Percentiles rank a stretch among this genome's conserved stretches.
Evolutionary conservation across 2,329 filamentous ascomycete species (phyloP).

Genomic region (Scleromitrula shiraiana): DNA sequence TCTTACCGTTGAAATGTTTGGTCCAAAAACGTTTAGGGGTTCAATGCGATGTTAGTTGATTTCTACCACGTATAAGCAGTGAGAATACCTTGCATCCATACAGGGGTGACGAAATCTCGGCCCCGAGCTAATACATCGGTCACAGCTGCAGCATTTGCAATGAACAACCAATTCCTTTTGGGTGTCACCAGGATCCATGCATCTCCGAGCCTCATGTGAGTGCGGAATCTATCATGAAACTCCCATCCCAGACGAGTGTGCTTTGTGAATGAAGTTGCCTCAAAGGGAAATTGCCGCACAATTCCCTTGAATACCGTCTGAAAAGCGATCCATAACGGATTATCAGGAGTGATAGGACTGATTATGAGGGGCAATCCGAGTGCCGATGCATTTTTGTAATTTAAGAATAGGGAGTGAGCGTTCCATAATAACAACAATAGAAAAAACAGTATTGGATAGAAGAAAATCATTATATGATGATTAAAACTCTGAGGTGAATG

Average conservation of each 20-base stretch:
- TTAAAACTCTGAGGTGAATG: too few species aligned
- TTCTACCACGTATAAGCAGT: not conserved
- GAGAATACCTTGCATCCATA: slow-evolving; percentile 4
- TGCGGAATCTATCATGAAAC: slow-evolving; percentile 1
- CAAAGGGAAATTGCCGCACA: slow-evolving; percentile 1
- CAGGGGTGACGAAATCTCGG: not conserved
- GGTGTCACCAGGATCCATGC: slow-evolving; percentile 1
- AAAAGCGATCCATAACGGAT: slow-evolving; percentile 5
- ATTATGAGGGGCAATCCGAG: not conserved
- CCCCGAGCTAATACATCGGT: not conserved
- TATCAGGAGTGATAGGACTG: slow-evolving; percentile 4
- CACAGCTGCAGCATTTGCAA: not conserved
- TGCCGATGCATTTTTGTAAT: not conserved
- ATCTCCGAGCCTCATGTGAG: not conserved
- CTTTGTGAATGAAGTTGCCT: not conserved
- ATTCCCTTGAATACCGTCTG: not conserved
- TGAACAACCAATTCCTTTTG: not conserved
- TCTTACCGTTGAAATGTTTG: slow-evolving; percentile 1
- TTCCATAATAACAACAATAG: not conserved
- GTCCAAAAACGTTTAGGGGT: slow-evolving; percentile 2
- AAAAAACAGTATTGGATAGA: not conserved
- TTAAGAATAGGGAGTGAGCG: not conserved
- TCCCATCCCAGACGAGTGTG: slow-evolving; percentile 2
- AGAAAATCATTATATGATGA: not conserved
- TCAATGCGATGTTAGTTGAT: not conserved